A percentile compares a stretch with the other conserved stretches of the same genome.
phyloP scores from a whole-genome alignment of 441 rosid species.

The Erysimum cheiri region DNA sequence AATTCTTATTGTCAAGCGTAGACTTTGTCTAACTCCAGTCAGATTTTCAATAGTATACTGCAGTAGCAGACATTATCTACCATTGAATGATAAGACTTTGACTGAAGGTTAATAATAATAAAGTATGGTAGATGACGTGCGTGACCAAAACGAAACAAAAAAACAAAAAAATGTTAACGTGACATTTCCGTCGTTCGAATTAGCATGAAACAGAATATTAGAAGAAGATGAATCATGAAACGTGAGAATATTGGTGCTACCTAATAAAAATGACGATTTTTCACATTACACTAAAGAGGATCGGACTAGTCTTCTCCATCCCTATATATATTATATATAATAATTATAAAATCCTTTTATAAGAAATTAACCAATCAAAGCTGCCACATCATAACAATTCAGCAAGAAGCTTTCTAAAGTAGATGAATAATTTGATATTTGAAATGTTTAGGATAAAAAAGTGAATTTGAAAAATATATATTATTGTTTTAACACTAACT shows the following conservation, averaged over 20 bases:
- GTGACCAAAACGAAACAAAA: not conserved
- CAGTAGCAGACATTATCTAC: constrained; percentile 15
- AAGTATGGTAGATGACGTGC: not conserved
- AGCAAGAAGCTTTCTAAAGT: not conserved
- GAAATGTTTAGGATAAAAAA: not conserved
- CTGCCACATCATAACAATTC: not conserved
- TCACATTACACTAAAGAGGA: not conserved
- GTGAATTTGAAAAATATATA: not conserved
- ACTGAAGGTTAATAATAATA: not conserved
- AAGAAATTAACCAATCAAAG: not conserved
- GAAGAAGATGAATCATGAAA: not conserved
- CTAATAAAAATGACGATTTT: not conserved
- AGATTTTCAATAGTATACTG: not conserved
- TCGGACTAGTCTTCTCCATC: not conserved
- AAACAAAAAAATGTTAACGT: not conserved
- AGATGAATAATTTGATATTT: not conserved
- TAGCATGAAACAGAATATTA: not conserved
- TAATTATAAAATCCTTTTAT: too few relatives aligned
- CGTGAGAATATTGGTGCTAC: constrained; percentile 28
- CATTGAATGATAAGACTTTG: constrained; percentile 19
- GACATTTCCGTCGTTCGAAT: not conserved
- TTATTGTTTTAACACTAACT: not conserved
- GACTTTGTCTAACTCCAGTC: not conserved
- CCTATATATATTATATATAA: too few relatives aligned
- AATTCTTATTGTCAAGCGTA: constrained; percentile 6